Evolutionary conservation across 441 rosid species (phyloP).

Genomic region (Arabidopsis hybrid): DNA sequence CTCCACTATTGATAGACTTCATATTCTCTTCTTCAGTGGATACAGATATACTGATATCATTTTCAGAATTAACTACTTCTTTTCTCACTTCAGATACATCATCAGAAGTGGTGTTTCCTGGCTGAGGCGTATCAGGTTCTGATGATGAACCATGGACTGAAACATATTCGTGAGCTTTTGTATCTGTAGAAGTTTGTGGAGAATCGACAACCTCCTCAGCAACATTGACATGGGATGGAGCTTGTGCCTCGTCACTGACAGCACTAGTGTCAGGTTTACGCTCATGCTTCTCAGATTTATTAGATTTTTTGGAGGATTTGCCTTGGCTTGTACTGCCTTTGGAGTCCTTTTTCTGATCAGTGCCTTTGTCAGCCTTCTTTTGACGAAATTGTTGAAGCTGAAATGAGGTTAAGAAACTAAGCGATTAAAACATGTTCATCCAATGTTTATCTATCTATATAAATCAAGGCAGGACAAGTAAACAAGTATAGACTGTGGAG

Average conservation of each 20-base stretch:
- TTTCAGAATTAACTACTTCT: conserved; percentile 46
- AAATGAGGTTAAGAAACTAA: conserved; percentile 31
- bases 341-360: conserved; percentile 61
- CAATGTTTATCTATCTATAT: not conserved
- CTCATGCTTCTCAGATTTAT: conserved; percentile 68
- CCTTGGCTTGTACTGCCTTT: conserved; percentile 84
- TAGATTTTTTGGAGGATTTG: conserved; percentile 73
- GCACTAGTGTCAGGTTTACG: conserved; percentile 55
- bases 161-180: conserved; percentile 50
- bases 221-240: conserved; percentile 48
- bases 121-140: conserved; percentile 45
- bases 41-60: conserved; percentile 41
- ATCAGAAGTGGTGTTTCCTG: conserved; percentile 37
- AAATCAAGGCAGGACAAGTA: conserved; percentile 28
- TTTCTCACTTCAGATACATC: conserved; percentile 41
- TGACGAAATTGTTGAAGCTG: conserved; percentile 99
- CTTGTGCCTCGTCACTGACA: conserved; percentile 41
- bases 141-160: conserved; percentile 50
- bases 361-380: conserved; percentile 84
- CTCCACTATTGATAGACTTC: conserved; percentile 40
- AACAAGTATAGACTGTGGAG: conserved; percentile 9
- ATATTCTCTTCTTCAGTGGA: conserved; percentile 48
- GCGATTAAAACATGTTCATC: not conserved
- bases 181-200: conserved; percentile 50
- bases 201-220: conserved; percentile 51